Evolutionary conservation across 352 stramenopile genomes (phyloP), one percentile per base, ranked within the genome.

Genomic region (Elongisporangium undulatum): DNA sequence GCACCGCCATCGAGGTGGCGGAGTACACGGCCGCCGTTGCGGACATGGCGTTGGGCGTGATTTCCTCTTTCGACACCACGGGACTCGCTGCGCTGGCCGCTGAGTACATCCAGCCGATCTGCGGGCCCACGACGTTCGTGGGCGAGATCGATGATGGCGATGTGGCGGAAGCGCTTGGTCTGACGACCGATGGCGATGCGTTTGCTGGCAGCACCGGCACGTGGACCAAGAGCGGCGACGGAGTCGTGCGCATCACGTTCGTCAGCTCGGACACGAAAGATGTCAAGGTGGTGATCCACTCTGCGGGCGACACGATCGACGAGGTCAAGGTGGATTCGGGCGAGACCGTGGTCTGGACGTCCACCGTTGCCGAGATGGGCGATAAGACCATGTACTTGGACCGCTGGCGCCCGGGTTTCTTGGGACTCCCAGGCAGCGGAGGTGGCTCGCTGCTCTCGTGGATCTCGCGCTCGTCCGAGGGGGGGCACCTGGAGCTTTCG

Each of bases 341-440:
- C 5, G 22, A 56, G 22, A 77, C 60, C 13, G 73, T 74, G 1
- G 55, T 29, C 23, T 87, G 76, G 75, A 72, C 64, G 3, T 71
- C 70, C 19, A 69, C 59, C 3, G 51, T 85, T 10, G 22, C 49
- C 0, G 62, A 68, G 22, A 49, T 90, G 49, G 62, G 62, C 5
- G 66, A 63, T 56, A 87, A 83, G 72, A 91, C 82, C 10, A 21
- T 89, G 51, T 91, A 88, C 68, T 22, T 89, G 55, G 79, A 88
- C 71, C 79, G 80, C 10, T 90, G 78, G 76, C 79, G 82, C 12
- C 64, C 76, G 4, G 75, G 73, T 9, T 72, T 87, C 52, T 63
- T 87, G 6, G 74, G 77, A 24, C 55, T 92, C 10, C 76, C 81
- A 2, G 73, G 76, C 21, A 85, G 72, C 10, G 73, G 72, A 13